Evolutionary conservation across 176 grass and related monocot species (phyloP).

Genomic region (Tillandsia leiboldiana): DNA sequence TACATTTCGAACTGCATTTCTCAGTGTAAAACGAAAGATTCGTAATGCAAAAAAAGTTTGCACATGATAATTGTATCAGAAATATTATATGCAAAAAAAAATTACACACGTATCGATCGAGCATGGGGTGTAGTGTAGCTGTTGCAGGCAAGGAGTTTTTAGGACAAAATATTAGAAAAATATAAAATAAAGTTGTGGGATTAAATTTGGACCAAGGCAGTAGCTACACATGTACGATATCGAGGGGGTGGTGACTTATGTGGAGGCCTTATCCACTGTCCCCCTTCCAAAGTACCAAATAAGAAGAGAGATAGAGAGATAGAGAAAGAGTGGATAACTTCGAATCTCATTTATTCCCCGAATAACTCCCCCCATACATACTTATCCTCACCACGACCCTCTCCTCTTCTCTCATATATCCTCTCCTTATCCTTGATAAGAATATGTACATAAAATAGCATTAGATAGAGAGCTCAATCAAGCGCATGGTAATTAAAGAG

Average conservation of each 20-base stretch:
- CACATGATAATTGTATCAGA: no score
- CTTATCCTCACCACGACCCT: neutral
- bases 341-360: neutral
- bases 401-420: neutral
- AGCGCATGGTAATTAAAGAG: neutral
- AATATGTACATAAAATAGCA: neutral
- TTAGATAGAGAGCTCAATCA: neutral
- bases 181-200: no score
- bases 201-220: no score
- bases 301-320: neutral
- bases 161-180: no score
- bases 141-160: no score
- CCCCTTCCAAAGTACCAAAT: neutral
- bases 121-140: no score
- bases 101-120: no score
- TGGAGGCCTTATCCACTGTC: conserved; percentile 3
- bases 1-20: no score
- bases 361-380: neutral
- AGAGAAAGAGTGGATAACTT: neutral
- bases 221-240: no score
- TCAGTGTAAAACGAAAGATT: no score
- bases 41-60: no score
- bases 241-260: neutral
- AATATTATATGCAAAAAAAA: no score
- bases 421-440: neutral